phyloP scores from a whole-genome alignment of 1,284 basidiomycete genomes.

The Farysia itapuensis region DNA sequence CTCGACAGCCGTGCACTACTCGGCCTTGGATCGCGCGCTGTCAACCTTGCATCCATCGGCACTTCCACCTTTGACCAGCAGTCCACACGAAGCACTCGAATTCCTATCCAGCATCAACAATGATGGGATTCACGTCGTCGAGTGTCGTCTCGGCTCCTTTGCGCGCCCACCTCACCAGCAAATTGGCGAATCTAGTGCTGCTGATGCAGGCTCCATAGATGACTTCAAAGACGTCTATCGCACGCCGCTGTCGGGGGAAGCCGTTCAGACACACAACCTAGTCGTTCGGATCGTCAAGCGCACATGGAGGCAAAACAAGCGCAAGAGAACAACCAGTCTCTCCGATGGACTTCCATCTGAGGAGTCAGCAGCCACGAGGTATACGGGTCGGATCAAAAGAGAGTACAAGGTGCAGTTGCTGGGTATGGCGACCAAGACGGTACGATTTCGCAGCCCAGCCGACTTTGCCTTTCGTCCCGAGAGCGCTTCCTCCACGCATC shows the following conservation, averaged over 20 bases:
- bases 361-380: too few species aligned
- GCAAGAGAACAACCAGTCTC: slow-evolving; percentile 2
- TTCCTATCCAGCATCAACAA: slow-evolving; percentile 35
- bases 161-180: background rate
- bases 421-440: slow-evolving; percentile 77
- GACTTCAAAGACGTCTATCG: slow-evolving; percentile 14
- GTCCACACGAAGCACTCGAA: slow-evolving; percentile 31
- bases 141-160: slow-evolving; percentile 37
- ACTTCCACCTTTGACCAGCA: slow-evolving; percentile 22
- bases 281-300: slow-evolving; percentile 34
- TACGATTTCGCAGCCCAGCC: slow-evolving; percentile 71
- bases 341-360: background rate
- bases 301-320: slow-evolving; percentile 38
- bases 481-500: background rate
- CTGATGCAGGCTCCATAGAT: background rate
- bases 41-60: slow-evolving; percentile 33
- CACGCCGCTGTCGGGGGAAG: slow-evolving; percentile 31
- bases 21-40: slow-evolving; percentile 41
- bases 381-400: slow-evolving; percentile 56
- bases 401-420: slow-evolving; percentile 74
- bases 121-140: slow-evolving; percentile 23
- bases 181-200: too few species aligned
- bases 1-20: background rate
- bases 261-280: slow-evolving; percentile 35
- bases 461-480: slow-evolving; percentile 51